These are phyloP conservation scores for Taphrina pruni DNA, from an alignment of 1,139 yeast genomes.

Conservation along the genomic window DNA sequence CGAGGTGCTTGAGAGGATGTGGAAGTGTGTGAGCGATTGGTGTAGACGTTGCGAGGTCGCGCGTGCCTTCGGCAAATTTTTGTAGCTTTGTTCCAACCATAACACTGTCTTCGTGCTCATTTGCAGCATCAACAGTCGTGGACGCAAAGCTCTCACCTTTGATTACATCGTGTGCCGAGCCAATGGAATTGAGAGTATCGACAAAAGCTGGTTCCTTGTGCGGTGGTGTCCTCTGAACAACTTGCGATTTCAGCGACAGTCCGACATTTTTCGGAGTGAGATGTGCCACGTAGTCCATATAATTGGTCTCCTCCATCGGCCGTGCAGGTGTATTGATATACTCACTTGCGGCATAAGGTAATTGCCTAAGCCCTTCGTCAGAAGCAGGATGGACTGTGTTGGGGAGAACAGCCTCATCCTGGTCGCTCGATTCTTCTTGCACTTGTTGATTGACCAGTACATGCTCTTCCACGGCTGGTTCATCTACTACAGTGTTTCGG, in stretches of 20 bases:
- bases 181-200: neutral
- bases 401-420: neutral
- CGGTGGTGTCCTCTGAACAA: slow-evolving; percentile 12
- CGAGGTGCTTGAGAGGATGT: neutral
- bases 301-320: slow-evolving; percentile 16
- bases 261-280: neutral
- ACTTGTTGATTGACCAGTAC: neutral
- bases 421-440: neutral
- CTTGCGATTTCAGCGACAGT: neutral
- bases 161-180: neutral
- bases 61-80: neutral
- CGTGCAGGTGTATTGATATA: slow-evolving; percentile 20
- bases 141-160: slow-evolving; percentile 30
- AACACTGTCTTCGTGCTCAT: neutral
- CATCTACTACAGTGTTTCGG: neutral
- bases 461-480: neutral
- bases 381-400: neutral
- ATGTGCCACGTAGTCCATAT: neutral
- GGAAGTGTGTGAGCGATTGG: neutral
- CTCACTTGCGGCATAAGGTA: neutral
- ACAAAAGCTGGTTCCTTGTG: slow-evolving; percentile 30
- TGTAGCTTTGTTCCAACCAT: neutral
- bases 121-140: slow-evolving; percentile 14
- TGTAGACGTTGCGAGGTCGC: slow-evolving; percentile 1
- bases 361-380: neutral